Conservation (phyloP, 805 yeast species). For the Candida schatavii region DNA sequence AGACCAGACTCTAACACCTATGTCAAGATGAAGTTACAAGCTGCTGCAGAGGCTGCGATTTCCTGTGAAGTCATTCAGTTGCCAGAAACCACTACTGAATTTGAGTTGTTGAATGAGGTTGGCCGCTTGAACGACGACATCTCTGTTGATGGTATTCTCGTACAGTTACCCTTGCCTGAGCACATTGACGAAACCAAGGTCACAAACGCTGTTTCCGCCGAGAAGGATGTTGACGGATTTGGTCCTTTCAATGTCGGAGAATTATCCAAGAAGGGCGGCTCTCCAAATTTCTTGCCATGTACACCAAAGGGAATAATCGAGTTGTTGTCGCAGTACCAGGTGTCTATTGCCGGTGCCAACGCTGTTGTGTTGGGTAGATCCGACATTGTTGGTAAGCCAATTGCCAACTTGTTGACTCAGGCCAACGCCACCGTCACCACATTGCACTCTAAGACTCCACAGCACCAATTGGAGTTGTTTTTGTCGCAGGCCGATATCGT, state of each 20-base stretch:
- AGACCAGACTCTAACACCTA: conserved; percentile 81
- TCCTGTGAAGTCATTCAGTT: conserved; percentile 58
- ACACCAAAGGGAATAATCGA: conserved; percentile 81
- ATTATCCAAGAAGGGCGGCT: conserved; percentile 68
- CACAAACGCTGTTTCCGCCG: conserved; percentile 62
- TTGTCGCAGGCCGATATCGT: conserved; percentile 70
- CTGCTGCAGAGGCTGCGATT: conserved; percentile 69
- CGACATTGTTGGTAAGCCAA: conserved; percentile 83
- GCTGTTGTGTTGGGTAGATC: conserved; percentile 87
- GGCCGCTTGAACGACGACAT: conserved; percentile 55
- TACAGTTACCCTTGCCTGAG: conserved; percentile 74
- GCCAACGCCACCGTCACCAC: conserved; percentile 75
- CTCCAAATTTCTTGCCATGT: conserved; percentile 73
- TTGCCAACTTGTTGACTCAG: conserved; percentile 65
- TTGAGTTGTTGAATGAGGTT: conserved; percentile 53
- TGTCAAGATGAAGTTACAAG: conserved; percentile 76
- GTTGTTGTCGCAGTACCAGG: conserved; percentile 55
- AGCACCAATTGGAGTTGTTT: conserved; percentile 44
- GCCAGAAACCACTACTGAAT: conserved; percentile 55
- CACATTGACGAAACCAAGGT: conserved; percentile 66
- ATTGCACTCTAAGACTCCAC: conserved; percentile 65
- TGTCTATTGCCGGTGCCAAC: conserved; percentile 57
- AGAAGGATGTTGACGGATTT: conserved; percentile 83
- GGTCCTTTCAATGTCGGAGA: conserved; percentile 78
- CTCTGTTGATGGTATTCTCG: conserved; percentile 66